phyloP scores from a whole-genome alignment of 768 basidiomycete species.

The Lactarius akahatsu region DNA sequence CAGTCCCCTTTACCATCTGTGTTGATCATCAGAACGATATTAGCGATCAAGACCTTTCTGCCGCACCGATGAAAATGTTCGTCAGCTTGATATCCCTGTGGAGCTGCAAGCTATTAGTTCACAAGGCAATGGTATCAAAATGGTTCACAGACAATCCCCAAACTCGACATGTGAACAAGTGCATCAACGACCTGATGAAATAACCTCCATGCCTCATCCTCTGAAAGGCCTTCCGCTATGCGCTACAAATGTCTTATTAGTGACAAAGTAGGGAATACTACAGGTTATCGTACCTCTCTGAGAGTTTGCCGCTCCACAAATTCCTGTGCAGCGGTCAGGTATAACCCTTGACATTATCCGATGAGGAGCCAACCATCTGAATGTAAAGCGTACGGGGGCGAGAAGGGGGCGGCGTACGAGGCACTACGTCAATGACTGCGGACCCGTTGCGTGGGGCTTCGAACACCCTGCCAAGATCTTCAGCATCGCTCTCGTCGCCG shows the following conservation, averaged over 20 bases:
- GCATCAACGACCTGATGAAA: slow-evolving; percentile 91
- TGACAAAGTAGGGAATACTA: slow-evolving; percentile 14
- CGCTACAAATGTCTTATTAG: slow-evolving; percentile 41
- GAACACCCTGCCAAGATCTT: slow-evolving; percentile 34
- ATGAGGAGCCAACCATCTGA: slow-evolving; percentile 67
- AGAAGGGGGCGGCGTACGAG: slow-evolving; percentile 19
- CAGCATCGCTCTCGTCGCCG: slow-evolving; percentile 41
- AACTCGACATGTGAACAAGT: slow-evolving; percentile 81
- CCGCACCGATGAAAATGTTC: slow-evolving; percentile 89
- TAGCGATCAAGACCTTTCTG: neutral
- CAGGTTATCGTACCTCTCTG: slow-evolving; percentile 56
- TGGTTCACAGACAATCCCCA: slow-evolving; percentile 67
- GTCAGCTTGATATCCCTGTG: slow-evolving; percentile 90
- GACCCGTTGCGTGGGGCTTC: slow-evolving; percentile 12
- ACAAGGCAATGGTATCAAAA: neutral
- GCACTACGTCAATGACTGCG: slow-evolving; percentile 22
- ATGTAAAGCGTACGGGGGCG: slow-evolving; percentile 73
- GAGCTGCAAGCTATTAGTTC: slow-evolving; percentile 41
- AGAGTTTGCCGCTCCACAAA: slow-evolving; percentile 91
- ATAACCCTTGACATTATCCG: neutral
- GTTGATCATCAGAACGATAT: slow-evolving; percentile 9
- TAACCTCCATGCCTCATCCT: slow-evolving; percentile 86
- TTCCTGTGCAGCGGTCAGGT: slow-evolving; percentile 49
- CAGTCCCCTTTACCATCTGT: slow-evolving; percentile 80
- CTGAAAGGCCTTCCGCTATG: slow-evolving; percentile 75